Base-by-base conservation (phyloP, 768 basidiomycete species). In the Amyloporia xantha region DNA sequence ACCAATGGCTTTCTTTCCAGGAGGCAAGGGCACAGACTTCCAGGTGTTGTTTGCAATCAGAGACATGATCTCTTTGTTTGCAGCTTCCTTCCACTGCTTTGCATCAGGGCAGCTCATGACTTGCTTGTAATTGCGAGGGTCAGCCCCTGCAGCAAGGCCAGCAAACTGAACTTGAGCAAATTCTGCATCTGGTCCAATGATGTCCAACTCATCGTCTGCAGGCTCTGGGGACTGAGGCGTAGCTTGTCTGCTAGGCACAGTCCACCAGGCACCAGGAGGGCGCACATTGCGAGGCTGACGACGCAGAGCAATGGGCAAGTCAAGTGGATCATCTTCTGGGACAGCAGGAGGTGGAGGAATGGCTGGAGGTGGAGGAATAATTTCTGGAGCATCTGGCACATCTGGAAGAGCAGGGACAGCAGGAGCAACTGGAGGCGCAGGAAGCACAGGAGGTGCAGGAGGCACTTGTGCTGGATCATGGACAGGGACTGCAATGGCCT, bases 1-100 rank as follows among this genome's bases (percentile, higher is more conserved):
- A 2, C 58, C 61, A 23, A 68, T 30, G 46, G 33, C 23, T 27
- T 37, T 47, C 25, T 38, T 21, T 9, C 47, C 36, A n/a, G 47
- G 17, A 38, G 35, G 39, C 21, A 48, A n/a, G 7, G 44, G 44
- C 11, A 45, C 27, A n/a, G 26, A 17, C 20, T 27, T 20, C 48
- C 37, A 39, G 41, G 41, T 49, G 17, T 39, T 20, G 17, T 27
- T 41, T n/a, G 23, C 41, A 17, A 41, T 41, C 12, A 41, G 24
- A 41, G 20, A 41, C 17, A 41, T 19, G 5, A 41, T 41, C 41
- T 41, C 20, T 6, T 41, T 15, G 20, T 41, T 41, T 3, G 17
- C n/a, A 24, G 41, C 41, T 24, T 19, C 24, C 20, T 10, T 13
- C 41, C 41, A 41, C 17, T 20, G 41, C 23, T 41, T 41, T n/a